Evolutionary conservation across 805 yeast genomes (phyloP), one percentile per base, ranked within the genome.

Genomic region (Candida broadrunensis): DNA sequence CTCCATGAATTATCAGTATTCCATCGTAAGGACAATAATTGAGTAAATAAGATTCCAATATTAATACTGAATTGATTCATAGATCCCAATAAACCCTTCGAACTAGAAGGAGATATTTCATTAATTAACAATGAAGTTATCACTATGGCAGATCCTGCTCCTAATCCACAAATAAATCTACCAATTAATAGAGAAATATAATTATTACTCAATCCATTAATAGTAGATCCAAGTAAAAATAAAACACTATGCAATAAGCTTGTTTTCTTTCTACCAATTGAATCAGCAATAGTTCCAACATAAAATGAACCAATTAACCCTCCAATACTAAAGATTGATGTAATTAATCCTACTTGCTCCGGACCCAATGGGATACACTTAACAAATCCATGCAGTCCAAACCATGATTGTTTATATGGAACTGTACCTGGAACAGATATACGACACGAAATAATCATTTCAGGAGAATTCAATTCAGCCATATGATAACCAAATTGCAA

Each of bases 391-490:
- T 58, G 63, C n/a, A 42, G 35, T 1, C 74, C 76, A 42, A 72
- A 72, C 63, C 67, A 67, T 2, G 74, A 60, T 4, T 61, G 56
- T 4, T 43, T 48, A 44, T 65, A 75, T 1, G 65, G 63, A 9
- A 51, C 27, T 4, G 21, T 21, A 5, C 65, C 69, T 1, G 74
- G 73, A 6, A 46, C 50, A 4, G 56, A 44, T 3, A 42, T 46
- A 18, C 55, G 60, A 55, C 96, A 88, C 9, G 86, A 75, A 36
- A 88, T 70, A 24, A 78, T 76, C 12, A 76, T 73, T 42, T 85
- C 85, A 0, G 97, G 97, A 5, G 97, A 95, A 63, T 91, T 91
- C 58, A 91, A 72, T 60, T 90, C 97, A 1, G 97, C 84, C 84
- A 91, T 83, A 59, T 93, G 98, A 60, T 86, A 88, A 1, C 99